phyloP scores from a whole-genome alignment of 371 early-diverging fungal genomes.

The Mucor sp. region DNA sequence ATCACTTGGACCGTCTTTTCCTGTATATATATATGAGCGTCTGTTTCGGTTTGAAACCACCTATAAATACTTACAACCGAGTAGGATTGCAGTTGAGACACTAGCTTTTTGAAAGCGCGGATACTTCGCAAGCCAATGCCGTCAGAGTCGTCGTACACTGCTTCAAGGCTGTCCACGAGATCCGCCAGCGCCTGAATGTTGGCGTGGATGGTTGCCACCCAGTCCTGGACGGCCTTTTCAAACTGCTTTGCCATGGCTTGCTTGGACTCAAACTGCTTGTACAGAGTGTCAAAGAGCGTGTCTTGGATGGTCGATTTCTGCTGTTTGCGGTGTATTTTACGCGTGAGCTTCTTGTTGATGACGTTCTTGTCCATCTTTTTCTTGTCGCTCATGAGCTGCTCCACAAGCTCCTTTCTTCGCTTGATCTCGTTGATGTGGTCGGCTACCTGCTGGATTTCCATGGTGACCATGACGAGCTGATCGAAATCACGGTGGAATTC shows the following conservation, averaged over 20 bases:
- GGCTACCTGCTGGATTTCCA: constrained; percentile 67
- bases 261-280: constrained; percentile 63
- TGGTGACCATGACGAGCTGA: constrained; percentile 47
- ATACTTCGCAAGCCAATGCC: constrained; percentile 33
- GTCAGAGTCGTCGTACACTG: constrained; percentile 56
- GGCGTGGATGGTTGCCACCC: constrained; percentile 59
- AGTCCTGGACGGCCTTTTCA: constrained; percentile 55
- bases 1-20: constrained; percentile 36
- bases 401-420: constrained; percentile 81
- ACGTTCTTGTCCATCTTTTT: constrained; percentile 65
- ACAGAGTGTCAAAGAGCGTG: constrained; percentile 57
- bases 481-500: constrained; percentile 57
- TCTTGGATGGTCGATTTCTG: constrained; percentile 57
- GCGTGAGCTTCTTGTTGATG: constrained; percentile 72
- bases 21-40: neutral
- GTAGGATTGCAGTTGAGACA: constrained; percentile 1
- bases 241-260: constrained; percentile 56
- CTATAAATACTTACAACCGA: neutral
- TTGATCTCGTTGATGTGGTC: constrained; percentile 85
- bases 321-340: constrained; percentile 65
- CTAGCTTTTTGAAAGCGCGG: neutral
- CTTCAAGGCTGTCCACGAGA: constrained; percentile 60
- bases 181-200: constrained; percentile 60
- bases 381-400: constrained; percentile 76
- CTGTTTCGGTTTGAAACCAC: constrained; percentile 3